Evolutionary conservation across 1,284 basidiomycete genomes (phyloP).

Genomic region (Anthracocystis setariae): DNA sequence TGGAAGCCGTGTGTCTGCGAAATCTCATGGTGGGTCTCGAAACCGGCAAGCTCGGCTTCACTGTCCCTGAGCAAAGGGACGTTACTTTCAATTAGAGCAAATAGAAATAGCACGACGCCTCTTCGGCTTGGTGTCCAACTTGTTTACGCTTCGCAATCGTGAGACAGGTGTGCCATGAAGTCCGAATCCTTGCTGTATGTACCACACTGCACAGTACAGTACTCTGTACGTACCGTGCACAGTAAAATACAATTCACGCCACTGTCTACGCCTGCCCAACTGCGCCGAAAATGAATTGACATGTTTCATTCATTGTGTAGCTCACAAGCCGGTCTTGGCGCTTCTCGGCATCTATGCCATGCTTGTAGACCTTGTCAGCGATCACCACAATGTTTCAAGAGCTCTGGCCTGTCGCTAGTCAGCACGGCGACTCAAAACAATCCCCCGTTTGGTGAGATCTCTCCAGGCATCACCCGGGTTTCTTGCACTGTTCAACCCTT

Average conservation of each 20-base stretch:
- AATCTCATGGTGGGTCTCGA: constrained; percentile 62
- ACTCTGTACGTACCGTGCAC: no score
- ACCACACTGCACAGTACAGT: no score
- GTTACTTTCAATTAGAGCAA: constrained; percentile 20
- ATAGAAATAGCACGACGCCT: not conserved
- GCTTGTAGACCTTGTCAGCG: not conserved
- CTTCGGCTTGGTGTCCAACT: not conserved
- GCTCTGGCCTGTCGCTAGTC: no score
- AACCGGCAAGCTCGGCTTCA: constrained; percentile 60
- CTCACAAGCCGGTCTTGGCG: not conserved
- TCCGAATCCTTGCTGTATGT: no score
- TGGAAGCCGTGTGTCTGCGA: constrained; percentile 66
- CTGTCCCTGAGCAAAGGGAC: constrained; percentile 64
- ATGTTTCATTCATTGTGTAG: constrained; percentile 6
- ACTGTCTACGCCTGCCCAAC: constrained; percentile 5
- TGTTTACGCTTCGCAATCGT: no score
- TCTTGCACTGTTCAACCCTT: no score
- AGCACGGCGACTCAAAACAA: no score
- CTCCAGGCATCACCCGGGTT: no score
- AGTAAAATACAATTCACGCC: no score
- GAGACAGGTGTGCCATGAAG: no score
- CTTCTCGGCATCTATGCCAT: constrained; percentile 7
- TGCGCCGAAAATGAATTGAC: constrained; percentile 9
- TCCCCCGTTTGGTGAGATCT: no score
- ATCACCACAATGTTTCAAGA: not conserved